Evolutionary conservation across 345 rosid species (phyloP).

Genomic region (Boechera retrofracta): DNA sequence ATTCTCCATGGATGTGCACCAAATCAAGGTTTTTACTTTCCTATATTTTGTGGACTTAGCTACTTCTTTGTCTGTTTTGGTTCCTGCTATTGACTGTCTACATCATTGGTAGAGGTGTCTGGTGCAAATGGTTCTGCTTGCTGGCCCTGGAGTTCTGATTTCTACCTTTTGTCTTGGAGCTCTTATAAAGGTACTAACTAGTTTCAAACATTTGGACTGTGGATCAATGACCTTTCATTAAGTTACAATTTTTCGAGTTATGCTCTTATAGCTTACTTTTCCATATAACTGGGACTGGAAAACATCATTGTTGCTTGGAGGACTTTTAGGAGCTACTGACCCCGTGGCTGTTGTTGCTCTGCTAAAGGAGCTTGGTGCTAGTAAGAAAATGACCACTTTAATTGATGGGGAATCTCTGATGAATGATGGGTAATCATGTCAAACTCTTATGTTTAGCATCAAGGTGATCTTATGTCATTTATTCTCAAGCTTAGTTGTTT

Average conservation of each 20-base stretch:
- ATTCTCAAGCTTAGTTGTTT: not conserved
- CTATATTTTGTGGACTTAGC: not conserved
- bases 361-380: constrained; percentile 89
- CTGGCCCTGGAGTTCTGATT: constrained; percentile 91
- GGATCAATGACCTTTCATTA: not conserved
- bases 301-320: constrained; percentile 90
- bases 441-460: constrained; percentile 23
- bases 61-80: constrained; percentile 1
- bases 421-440: constrained; percentile 82
- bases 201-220: not conserved
- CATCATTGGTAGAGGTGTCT: constrained; percentile 66
- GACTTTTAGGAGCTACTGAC: constrained; percentile 94
- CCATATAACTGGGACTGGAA: constrained; percentile 94
- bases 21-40: constrained; percentile 68
- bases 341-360: constrained; percentile 98
- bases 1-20: constrained; percentile 90
- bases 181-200: constrained; percentile 34
- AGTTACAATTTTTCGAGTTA: not conserved
- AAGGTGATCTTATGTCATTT: not conserved
- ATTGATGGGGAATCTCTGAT: constrained; percentile 97
- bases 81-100: not conserved
- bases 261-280: constrained; percentile 68
- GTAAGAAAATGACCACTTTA: constrained; percentile 87
- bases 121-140: constrained; percentile 86
- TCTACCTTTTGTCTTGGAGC: constrained; percentile 85